Conservation (phyloP, 495 filamentous ascomycete species). For the Hyaloscypha hepaticicola region DNA sequence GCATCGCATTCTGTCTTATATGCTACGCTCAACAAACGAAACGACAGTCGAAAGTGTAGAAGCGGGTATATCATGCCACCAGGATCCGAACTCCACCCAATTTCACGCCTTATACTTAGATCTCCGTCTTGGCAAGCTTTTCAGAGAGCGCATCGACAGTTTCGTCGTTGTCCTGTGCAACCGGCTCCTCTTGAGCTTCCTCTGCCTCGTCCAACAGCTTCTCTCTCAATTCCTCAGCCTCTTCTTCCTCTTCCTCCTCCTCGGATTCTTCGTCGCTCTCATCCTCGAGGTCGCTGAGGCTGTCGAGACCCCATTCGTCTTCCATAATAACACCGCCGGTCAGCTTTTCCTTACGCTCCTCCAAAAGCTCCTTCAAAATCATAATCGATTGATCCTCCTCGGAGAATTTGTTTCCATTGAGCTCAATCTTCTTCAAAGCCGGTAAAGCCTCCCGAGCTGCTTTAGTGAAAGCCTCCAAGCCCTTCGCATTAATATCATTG, state of each 20-base stretch:
- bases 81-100: neutral
- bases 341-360: slow-evolving; percentile 60
- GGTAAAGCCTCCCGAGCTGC: slow-evolving; percentile 66
- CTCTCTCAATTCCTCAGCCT: slow-evolving; percentile 60
- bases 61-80: neutral
- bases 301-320: slow-evolving; percentile 80
- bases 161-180: slow-evolving; percentile 68
- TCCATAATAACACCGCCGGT: slow-evolving; percentile 57
- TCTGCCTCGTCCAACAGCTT: slow-evolving; percentile 68
- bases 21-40: neutral
- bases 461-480: slow-evolving; percentile 65
- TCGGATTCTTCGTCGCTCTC: slow-evolving; percentile 68
- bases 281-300: slow-evolving; percentile 78
- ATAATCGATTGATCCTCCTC: slow-evolving; percentile 73
- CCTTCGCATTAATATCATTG: slow-evolving; percentile 83
- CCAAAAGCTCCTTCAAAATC: slow-evolving; percentile 48
- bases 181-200: slow-evolving; percentile 70
- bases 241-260: slow-evolving; percentile 68
- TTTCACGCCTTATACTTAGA: slow-evolving; percentile 13
- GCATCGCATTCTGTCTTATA: neutral
- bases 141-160: slow-evolving; percentile 81
- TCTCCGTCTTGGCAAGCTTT: slow-evolving; percentile 59
- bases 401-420: slow-evolving; percentile 93
- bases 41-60: neutral
- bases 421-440: slow-evolving; percentile 74